phyloP scores from a whole-genome alignment of 2,329 filamentous ascomycete genomes.

The Phyllosticta capitalensis region DNA sequence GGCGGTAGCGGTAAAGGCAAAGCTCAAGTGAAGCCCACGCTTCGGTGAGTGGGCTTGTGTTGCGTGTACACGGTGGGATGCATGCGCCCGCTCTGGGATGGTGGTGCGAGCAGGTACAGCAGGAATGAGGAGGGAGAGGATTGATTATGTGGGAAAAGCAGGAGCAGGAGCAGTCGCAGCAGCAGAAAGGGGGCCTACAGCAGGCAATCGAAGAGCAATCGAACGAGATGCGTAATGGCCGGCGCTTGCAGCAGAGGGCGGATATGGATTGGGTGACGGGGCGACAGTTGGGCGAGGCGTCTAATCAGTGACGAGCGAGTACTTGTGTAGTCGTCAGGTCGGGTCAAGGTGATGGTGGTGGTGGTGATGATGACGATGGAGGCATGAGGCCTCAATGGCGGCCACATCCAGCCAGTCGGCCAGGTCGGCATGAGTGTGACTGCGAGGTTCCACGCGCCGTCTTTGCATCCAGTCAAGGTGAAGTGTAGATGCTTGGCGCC shows the following conservation, averaged over 20 bases:
- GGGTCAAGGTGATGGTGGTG: neutral
- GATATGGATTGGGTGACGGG: slow-evolving; percentile 6
- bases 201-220: slow-evolving; percentile 4
- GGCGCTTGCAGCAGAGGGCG: neutral
- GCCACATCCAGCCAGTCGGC: slow-evolving; percentile 2
- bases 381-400: neutral
- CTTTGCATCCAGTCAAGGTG: neutral
- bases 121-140: slow-evolving; percentile 20
- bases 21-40: slow-evolving; percentile 25
- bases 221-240: slow-evolving; percentile 12
- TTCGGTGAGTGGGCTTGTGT: slow-evolving; percentile 24
- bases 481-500: neutral
- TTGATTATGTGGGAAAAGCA: neutral
- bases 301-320: neutral
- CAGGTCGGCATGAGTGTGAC: slow-evolving; percentile 1
- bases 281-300: slow-evolving; percentile 6
- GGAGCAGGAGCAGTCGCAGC: neutral
- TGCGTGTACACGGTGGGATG: slow-evolving; percentile 27
- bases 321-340: neutral
- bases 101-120: slow-evolving; percentile 20
- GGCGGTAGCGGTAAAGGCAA: slow-evolving; percentile 15
- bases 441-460: slow-evolving; percentile 3
- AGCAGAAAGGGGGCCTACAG: slow-evolving; percentile 17
- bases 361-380: neutral
- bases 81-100: slow-evolving; percentile 32